Percentiles rank a stretch among this genome's conserved stretches.
Conservation (phyloP, 1,284 basidiomycete species). For the Pterula multifida region DNA sequence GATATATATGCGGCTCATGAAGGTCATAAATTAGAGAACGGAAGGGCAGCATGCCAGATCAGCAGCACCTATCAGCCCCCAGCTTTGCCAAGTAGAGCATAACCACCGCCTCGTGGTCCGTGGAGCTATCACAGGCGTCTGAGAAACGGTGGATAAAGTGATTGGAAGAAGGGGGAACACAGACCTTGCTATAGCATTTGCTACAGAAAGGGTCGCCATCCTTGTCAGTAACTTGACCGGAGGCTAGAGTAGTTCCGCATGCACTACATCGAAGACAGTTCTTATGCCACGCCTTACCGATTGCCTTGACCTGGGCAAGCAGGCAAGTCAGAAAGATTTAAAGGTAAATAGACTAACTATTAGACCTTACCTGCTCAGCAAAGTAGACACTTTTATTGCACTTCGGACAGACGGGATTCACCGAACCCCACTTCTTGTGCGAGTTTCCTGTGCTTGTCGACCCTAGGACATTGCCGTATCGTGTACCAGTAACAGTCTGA, state of each 20-base stretch:
- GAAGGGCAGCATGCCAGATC: not conserved
- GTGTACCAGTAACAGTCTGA: slow-evolving; percentile 33
- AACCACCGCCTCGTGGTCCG: slow-evolving; percentile 62
- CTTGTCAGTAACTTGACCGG: slow-evolving; percentile 57
- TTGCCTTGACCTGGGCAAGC: slow-evolving; percentile 53
- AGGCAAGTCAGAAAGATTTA: too few species aligned
- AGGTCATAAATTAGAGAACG: not conserved
- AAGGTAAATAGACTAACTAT: not conserved
- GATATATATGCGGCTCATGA: not conserved
- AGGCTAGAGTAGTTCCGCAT: slow-evolving; percentile 55
- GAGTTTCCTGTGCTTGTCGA: slow-evolving; percentile 15
- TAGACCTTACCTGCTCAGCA: slow-evolving; percentile 45
- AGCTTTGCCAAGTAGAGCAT: slow-evolving; percentile 58
- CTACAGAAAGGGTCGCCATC: slow-evolving; percentile 59
- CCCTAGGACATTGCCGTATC: slow-evolving; percentile 36
- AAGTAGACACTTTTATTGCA: slow-evolving; percentile 52
- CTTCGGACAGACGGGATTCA: slow-evolving; percentile 41
- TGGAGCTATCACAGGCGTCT: slow-evolving; percentile 40
- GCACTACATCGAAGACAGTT: slow-evolving; percentile 60
- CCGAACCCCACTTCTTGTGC: slow-evolving; percentile 25
- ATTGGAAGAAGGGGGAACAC: slow-evolving; percentile 11
- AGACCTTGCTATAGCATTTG: slow-evolving; percentile 61
- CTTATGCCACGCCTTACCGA: slow-evolving; percentile 68
- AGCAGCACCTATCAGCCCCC: not conserved
- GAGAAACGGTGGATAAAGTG: too few species aligned